Evolutionary conservation across 2,329 filamentous ascomycete species (phyloP), one percentile per base, ranked within the genome.

Genomic region (Monilinia polystroma): DNA sequence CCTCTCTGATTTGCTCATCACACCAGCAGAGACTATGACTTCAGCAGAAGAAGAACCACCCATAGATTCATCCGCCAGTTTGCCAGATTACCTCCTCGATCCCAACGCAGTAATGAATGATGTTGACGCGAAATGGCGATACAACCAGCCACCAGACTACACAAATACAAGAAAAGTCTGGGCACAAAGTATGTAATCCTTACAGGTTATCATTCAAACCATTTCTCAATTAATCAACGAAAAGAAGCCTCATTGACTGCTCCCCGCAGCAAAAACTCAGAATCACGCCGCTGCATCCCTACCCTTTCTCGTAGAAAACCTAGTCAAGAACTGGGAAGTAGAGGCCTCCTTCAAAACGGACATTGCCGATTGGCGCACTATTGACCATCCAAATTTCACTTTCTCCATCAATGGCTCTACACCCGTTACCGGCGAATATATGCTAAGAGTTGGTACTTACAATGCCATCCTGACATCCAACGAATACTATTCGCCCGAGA

Each of bases 311-410:
- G 87, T 90, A 51, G 84, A 90, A 75, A 90, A 90, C 73, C 82
- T 90, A 1, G 87, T 90, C 74, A 90, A 90, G 79, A 90, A 90
- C 75, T 90, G 87, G 88, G 87, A 90, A 76, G 84, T 90, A 63
- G 87, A 90, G 76, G 88, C 88, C 0, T 89, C 85, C 0, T 89
- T 88, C 82, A 90, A 90, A 78, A 82, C 82, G 10, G 73, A 80
- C 20, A 79, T 89, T 12, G 72, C 78, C 3, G 85, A 90, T 76
- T 90, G 87, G 87, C 82, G 87, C 56, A 90, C 88, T 2, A 82
- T 90, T 71, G 85, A 89, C 75, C 80, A 78, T 4, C 74, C 78
- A 8, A 83, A 82, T 41, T 90, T 90, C 79, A 82, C 79, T 3
- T 89, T 90, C 73, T 82, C 85, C 35, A 83, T 90, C 76, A 89